Conservation (phyloP, 805 yeast species). For the Scheffersomyces ergatensis region DNA sequence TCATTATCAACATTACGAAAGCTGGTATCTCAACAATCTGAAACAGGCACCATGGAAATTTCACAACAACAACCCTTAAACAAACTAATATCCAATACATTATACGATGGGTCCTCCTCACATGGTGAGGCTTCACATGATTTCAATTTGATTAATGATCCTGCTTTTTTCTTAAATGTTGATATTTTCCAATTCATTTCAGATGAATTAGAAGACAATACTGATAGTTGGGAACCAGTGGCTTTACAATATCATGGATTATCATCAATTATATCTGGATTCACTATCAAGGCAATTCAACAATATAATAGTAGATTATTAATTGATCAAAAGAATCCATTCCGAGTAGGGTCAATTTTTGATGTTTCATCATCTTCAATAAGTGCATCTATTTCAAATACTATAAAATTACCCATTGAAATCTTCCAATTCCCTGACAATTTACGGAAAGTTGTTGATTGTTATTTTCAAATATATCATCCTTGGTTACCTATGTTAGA, state of each 20-base stretch:
- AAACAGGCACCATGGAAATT: neutral
- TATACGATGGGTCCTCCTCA: no score
- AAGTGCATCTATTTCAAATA: slow-evolving; percentile 6
- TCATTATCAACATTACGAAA: neutral
- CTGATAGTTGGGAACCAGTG: slow-evolving; percentile 13
- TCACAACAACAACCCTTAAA: neutral
- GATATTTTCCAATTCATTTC: slow-evolving; percentile 15
- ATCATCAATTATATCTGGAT: slow-evolving; percentile 18
- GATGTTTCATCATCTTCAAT: slow-evolving; percentile 14
- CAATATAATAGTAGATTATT: slow-evolving; percentile 11
- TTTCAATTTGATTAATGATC: slow-evolving; percentile 9
- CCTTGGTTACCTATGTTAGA: slow-evolving; percentile 22
- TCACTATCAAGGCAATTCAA: slow-evolving; percentile 14
- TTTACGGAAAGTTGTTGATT: slow-evolving; percentile 11
- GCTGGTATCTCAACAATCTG: neutral
- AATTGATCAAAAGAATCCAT: slow-evolving; percentile 13
- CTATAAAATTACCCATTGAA: slow-evolving; percentile 14
- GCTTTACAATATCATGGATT: slow-evolving; percentile 19
- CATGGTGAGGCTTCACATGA: neutral
- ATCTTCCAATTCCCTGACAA: slow-evolving; percentile 15
- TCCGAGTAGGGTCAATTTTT: slow-evolving; percentile 23
- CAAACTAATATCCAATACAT: neutral
- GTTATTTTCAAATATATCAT: slow-evolving; percentile 17
- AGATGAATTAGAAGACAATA: slow-evolving; percentile 11
- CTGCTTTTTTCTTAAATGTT: slow-evolving; percentile 12